phyloP scores from a whole-genome alignment of 2,329 filamentous ascomycete genomes.

The Paramyrothecium roridum region DNA sequence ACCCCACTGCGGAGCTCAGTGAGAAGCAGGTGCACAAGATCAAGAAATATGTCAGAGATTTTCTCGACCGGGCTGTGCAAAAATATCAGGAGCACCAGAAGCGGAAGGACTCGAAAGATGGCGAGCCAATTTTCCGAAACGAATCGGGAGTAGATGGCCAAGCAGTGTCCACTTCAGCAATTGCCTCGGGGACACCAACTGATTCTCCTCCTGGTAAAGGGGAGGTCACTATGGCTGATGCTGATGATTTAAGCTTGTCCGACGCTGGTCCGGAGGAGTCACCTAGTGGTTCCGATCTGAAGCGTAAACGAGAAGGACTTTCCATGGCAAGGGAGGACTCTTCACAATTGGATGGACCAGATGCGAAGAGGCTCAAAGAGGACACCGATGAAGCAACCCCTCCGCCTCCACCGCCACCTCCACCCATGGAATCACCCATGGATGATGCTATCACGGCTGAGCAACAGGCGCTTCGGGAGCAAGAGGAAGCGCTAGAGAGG shows the following conservation, averaged over 20 bases:
- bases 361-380: conserved; percentile 50
- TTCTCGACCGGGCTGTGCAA: conserved; percentile 78
- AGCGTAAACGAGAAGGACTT: conserved; percentile 59
- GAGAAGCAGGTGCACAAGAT: conserved; percentile 79
- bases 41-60: conserved; percentile 79
- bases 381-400: conserved; percentile 36
- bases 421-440: conserved; percentile 35
- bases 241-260: conserved; percentile 34
- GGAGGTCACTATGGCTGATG: conserved; percentile 15
- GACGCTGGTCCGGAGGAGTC: conserved; percentile 43
- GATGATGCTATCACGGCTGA: conserved; percentile 36
- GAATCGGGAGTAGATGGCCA: too few species aligned
- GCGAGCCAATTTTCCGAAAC: neutral
- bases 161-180: conserved; percentile 6
- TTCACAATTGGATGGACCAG: conserved; percentile 46
- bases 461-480: conserved; percentile 42
- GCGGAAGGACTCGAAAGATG: conserved; percentile 48
- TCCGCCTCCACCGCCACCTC: conserved; percentile 47
- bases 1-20: conserved; percentile 68
- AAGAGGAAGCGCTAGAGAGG: conserved; percentile 46
- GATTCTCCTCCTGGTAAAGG: conserved; percentile 13
- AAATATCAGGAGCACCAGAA: conserved; percentile 71
- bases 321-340: conserved; percentile 39
- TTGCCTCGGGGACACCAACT: conserved; percentile 11
- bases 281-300: conserved; percentile 50